Evolutionary conservation across 345 rosid genomes (phyloP), one percentile per base, ranked within the genome.

Genomic region (Camelina laxa): DNA sequence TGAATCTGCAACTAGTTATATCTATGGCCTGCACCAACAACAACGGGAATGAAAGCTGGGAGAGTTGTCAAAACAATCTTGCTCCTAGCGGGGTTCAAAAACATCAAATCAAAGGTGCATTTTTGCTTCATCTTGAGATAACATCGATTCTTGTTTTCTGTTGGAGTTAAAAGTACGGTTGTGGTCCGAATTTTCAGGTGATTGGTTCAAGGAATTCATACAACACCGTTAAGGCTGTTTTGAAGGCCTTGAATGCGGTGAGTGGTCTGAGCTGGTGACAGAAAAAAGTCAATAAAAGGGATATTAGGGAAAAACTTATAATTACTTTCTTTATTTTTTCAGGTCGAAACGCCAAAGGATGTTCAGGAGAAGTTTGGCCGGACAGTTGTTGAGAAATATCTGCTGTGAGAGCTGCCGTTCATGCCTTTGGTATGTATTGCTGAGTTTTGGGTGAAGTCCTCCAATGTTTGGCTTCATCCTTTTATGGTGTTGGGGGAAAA

Each of bases 331-430:
- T 0, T 35, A 49, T 11, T 22, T 21, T 49, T 54, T 27, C 85
- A 94, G 98, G 84, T 91, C 60, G 98, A 91, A 84, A 94, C 93
- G 15, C 97, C 98, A 16, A 86, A 89, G 83, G 98, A 94, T 75
- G 87, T 91, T 31, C 84, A 94, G 79, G 97, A 91, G 82, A 94
- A 89, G 85, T 86, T 94, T 67, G 98, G 98, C 45, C 85, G 98
- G 70, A 87, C 96, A 0, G 98, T 93, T 7, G 96, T 93, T 4
- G 97, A 93, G 84, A 88, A 88, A 75, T 85, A 87, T 81, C 80
- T 93, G 73, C 82, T 93, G 48, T 85, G 80, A 81, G 78, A 19
- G 16, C 17, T 39, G 60, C 38, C 16, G 0, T 15, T 44, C 9
- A 21, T 6, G 38, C 38, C 57, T 50, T 63, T 51, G 60, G 64